Base-by-base conservation (phyloP, 2,329 filamentous ascomycete species). In the Aspergillus novoparasiticus region DNA sequence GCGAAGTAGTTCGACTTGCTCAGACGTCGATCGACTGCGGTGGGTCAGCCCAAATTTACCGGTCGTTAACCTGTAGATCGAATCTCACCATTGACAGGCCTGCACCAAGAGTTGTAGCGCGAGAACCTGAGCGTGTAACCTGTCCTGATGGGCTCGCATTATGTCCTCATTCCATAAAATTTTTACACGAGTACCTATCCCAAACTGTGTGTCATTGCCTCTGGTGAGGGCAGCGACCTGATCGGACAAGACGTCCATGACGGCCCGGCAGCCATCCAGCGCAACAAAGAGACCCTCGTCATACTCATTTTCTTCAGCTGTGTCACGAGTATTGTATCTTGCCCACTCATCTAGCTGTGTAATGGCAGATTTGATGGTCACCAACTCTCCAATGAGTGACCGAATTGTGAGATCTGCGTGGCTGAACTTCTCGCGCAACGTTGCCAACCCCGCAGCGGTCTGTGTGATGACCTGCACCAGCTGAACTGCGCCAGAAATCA, bases 21-120 rank as follows among this genome's bases (percentile, higher is more conserved):
- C 77, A 11, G 73, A 68, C 2, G 72, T 70, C 6, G 76, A 72
- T 56, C 71, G 74, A 63, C 75, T 78, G 60, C 34, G 61, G 23
- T 19, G 46, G 56, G 57, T 43, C 57, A 61, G 58, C 39, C 50
- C 50, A 16, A 48, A 26, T 28, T 2, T 14, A 16, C 21, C 5
- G 5, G 45, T 8, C 45, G 6, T 46, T 23, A 46, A 21, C 43
- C 21, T 26, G 21, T 46, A 23, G 2, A 46, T 26, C 4, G 43
- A 46, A 48, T 16, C 70, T 68, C 58, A 79, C 78, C 77, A 79
- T 69, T 79, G 75, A 53, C 73, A 76, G 36, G 75, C 76, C 61
- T 79, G 76, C 26, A 80, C 65, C 56, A 80, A 65, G 26, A 80
- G 59, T 50, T 79, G 76, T 21, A 80, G 66, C 12, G 78, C 78